Conservation (phyloP, 306 rosid genomes). For the Canavalia ensiformis region DNA sequence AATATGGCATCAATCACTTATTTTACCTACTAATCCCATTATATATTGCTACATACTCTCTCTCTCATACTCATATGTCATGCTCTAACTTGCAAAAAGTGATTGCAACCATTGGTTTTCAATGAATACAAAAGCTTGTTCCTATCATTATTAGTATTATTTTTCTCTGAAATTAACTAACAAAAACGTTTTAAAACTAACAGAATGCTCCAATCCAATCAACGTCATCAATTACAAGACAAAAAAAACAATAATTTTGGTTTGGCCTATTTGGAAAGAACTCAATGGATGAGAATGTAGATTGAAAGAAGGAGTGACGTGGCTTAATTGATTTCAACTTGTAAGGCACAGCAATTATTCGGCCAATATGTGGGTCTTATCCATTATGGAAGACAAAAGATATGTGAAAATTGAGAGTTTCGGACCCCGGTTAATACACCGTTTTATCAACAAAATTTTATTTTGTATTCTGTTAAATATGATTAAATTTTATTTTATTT, state of each 20-base stretch:
- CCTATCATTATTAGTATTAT: no score
- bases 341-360: constrained; percentile 19
- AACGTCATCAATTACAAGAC: constrained; percentile 9
- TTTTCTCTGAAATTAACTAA: constrained; percentile 2
- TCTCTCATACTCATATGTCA: neutral
- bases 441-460: neutral
- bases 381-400: neutral
- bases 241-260: constrained; percentile 27
- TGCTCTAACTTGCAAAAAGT: constrained; percentile 17
- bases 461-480: no score
- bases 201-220: constrained; percentile 37
- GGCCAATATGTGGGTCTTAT: constrained; percentile 44
- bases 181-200: constrained; percentile 21
- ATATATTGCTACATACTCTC: constrained; percentile 9
- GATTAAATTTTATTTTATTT: no score
- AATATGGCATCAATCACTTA: constrained; percentile 13
- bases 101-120: neutral
- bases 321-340: constrained; percentile 15
- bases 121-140: constrained; percentile 27
- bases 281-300: constrained; percentile 32
- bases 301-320: constrained; percentile 27
- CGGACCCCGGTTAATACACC: neutral
- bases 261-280: constrained; percentile 21
- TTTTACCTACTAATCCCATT: constrained; percentile 21
- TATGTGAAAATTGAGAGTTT: neutral